Base-by-base conservation (phyloP, 2,329 filamentous ascomycete species). In the Penicillium hesseltinei region DNA sequence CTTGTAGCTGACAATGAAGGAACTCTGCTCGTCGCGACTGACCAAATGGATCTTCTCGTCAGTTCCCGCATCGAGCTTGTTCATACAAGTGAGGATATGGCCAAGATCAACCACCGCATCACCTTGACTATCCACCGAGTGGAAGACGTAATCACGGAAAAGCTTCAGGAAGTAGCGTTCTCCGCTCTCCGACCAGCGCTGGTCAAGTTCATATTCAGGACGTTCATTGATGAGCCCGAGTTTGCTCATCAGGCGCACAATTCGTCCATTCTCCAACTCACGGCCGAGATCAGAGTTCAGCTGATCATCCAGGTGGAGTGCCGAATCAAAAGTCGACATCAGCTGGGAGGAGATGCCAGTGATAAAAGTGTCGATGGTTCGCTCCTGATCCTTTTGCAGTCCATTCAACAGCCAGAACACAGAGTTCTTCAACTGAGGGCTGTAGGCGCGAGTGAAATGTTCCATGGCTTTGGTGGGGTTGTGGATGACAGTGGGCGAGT, bases 71-170 rank as follows among this genome's bases (percentile, higher is more conserved):
- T 99, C 94, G 52, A 99, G 80, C 73, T 96, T 97, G 77, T 95
- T 97, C 65, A 99, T 77, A 69, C 89, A 93, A 27, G 83, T 84
- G 45, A 99, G 75, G 62, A 97, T 91, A 76, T 97, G 92, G 3
- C 89, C 93, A 57, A 97, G 80, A 70, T 97, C 90, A 5, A 96
- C 81, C 1, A 92, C 88, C 0, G 94, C 89, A 52, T 90, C 88
- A 15, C 91, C 92, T 56, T 91, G 86, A 31, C 85, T 83, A 71
- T 97, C 92, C 13, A 97, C 92, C 69, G 96, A 92, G 73, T 99
- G 94, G 77, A 97, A 99, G 40, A 97, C 91, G 68, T 95, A 97
- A 75, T 99, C 94, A 49, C 94, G 86, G 80, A 97, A 97, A 9
- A 99, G 83, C 76, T 96, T 97, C 62, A 99, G 81, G 71, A 91